These are phyloP conservation scores for Picochlorum sp. DNA, from an alignment of 139 green algal genomes.

Conservation along the genomic window DNA sequence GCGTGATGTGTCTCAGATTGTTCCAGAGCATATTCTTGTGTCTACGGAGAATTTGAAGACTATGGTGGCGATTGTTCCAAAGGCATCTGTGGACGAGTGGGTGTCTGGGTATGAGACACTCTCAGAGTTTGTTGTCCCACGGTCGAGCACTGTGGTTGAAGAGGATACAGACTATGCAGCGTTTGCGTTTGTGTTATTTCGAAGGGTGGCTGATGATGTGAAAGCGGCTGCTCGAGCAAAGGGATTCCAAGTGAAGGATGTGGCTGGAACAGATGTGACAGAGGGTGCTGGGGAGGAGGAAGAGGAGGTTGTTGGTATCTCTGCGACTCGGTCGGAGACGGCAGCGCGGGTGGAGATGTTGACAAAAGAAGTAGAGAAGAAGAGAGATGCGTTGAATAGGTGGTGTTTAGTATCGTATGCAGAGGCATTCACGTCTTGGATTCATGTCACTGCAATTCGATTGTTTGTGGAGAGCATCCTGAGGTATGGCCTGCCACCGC, in stretches of 20 bases:
- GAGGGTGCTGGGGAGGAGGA: conserved; percentile 40
- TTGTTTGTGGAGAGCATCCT: conserved; percentile 97
- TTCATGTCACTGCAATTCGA: conserved; percentile 84
- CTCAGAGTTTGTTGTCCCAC: conserved; percentile 77
- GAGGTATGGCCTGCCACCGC: conserved; percentile 91
- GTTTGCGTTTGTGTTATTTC: conserved; percentile 83
- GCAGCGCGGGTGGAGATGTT: conserved; percentile 28
- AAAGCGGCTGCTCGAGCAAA: conserved; percentile 70
- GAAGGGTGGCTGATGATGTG: conserved; percentile 84
- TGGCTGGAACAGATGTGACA: conserved; percentile 29
- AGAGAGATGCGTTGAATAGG: conserved; percentile 56
- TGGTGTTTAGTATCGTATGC: conserved; percentile 87
- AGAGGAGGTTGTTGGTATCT: neutral
- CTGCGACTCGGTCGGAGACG: neutral
- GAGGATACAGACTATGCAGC: conserved; percentile 89
- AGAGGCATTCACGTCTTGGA: conserved; percentile 83
- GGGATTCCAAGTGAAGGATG: conserved; percentile 69
- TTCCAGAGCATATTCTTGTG: conserved; percentile 54
- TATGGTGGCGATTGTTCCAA: conserved; percentile 81
- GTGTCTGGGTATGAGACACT: conserved; percentile 79
- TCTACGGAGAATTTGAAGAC: conserved; percentile 90
- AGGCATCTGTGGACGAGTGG: conserved; percentile 74
- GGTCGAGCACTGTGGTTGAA: conserved; percentile 54
- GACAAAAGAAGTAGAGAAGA: conserved; percentile 51
- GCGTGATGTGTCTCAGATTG: conserved; percentile 57